Evolutionary conservation across 1,284 basidiomycete genomes (phyloP).

Genomic region (Heterobasidion irregulare): DNA sequence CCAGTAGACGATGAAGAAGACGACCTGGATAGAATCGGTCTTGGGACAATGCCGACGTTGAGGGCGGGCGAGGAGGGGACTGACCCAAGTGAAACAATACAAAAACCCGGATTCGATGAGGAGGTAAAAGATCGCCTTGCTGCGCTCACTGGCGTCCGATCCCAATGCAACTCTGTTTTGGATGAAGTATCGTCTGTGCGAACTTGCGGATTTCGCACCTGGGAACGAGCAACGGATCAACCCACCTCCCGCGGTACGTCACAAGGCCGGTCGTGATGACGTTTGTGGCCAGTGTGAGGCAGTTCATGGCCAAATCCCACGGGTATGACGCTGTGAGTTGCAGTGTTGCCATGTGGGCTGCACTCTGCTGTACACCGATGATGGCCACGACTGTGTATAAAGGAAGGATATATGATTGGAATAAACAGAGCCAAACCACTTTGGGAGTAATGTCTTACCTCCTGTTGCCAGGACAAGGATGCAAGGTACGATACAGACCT

Average conservation of each 20-base stretch:
- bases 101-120: slow-evolving; percentile 2
- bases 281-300: slow-evolving; percentile 4
- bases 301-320: slow-evolving; percentile 2
- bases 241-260: neutral
- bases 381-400: neutral
- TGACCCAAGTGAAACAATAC: slow-evolving; percentile 2
- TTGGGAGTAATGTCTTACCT: neutral
- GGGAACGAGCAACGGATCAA: neutral
- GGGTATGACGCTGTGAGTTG: neutral
- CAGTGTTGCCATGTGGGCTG: neutral
- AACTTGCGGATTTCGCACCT: too few relatives aligned
- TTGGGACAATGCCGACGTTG: neutral
- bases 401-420: neutral
- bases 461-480: neutral
- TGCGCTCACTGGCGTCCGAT: neutral
- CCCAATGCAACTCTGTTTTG: neutral
- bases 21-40: neutral
- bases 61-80: neutral
- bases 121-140: neutral
- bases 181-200: neutral
- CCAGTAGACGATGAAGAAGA: slow-evolving; percentile 4
- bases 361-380: neutral
- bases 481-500: neutral
- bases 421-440: neutral
- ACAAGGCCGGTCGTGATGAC: slow-evolving; percentile 1